Evolutionary conservation across 495 filamentous ascomycete genomes (phyloP).

Genomic region (Aspergillus sclerotioniger): DNA sequence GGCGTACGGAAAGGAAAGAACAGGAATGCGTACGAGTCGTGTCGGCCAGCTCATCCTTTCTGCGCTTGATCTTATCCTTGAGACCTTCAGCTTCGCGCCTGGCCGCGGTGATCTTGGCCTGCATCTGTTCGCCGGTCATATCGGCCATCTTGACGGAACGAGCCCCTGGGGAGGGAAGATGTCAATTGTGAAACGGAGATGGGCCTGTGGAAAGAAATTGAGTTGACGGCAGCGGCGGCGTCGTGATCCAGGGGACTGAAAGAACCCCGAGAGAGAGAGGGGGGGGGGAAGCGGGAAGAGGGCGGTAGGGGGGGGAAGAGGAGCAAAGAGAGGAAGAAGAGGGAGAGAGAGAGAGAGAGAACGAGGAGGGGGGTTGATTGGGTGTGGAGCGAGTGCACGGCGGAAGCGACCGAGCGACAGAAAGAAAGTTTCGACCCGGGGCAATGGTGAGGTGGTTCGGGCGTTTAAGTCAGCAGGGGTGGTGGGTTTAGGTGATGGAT

Average conservation of each 20-base stretch:
- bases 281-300: constrained; percentile 20
- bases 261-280: constrained; percentile 19
- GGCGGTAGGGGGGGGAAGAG: constrained; percentile 15
- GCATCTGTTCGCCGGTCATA: constrained; percentile 71
- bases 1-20: constrained; percentile 1
- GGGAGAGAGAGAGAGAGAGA: constrained; percentile 20
- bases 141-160: constrained; percentile 52
- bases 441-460: constrained; percentile 18
- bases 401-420: constrained; percentile 29
- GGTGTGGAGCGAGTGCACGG: constrained; percentile 24
- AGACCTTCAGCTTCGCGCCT: constrained; percentile 96
- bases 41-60: constrained; percentile 99
- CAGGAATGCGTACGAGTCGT: constrained; percentile 76
- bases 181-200: constrained; percentile 19
- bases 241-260: constrained; percentile 21
- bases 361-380: constrained; percentile 20
- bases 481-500: not conserved
- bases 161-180: constrained; percentile 25
- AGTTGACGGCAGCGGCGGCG: constrained; percentile 22
- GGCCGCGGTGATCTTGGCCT: constrained; percentile 90
- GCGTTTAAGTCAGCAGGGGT: constrained; percentile 13
- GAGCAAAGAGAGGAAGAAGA: constrained; percentile 17
- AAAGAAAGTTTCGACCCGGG: constrained; percentile 23
- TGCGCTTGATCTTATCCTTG: constrained; percentile 98
- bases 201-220: constrained; percentile 24